phyloP scores from a whole-genome alignment of 192 early-diverging fungal genomes.

The Rhizophagus prolifer region DNA sequence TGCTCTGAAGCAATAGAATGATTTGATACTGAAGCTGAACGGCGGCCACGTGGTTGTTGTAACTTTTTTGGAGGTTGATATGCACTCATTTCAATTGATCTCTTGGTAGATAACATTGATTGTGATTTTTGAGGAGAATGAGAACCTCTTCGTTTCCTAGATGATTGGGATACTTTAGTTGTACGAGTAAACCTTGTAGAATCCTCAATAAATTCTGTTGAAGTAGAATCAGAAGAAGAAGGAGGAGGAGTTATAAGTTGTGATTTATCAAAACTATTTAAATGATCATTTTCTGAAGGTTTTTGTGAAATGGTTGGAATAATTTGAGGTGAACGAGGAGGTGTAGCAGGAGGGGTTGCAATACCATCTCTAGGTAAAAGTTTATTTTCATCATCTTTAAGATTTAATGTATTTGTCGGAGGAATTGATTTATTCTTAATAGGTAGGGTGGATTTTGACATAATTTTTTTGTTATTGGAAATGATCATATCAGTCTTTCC shows the following conservation, averaged over 20 bases:
- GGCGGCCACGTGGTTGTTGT: no score
- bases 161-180: no score
- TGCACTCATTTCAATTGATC: no score
- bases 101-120: no score
- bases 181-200: no score
- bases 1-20: no score
- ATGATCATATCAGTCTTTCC: neutral
- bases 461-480: neutral
- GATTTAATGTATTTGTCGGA: neutral
- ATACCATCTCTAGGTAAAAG: neutral
- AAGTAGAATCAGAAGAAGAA: neutral
- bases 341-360: slow-evolving; percentile 16
- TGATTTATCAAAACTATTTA: neutral
- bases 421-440: slow-evolving; percentile 5
- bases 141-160: no score
- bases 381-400: slow-evolving; percentile 3
- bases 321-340: slow-evolving; percentile 3
- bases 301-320: neutral
- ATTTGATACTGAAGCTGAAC: no score
- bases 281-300: neutral
- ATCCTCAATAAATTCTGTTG: neutral
- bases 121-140: no score
- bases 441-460: neutral
- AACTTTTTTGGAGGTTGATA: no score
- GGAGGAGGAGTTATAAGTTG: neutral